Evolutionary conservation across 306 rosid species (phyloP).

Genomic region (Casuarina cunninghamiana): DNA sequence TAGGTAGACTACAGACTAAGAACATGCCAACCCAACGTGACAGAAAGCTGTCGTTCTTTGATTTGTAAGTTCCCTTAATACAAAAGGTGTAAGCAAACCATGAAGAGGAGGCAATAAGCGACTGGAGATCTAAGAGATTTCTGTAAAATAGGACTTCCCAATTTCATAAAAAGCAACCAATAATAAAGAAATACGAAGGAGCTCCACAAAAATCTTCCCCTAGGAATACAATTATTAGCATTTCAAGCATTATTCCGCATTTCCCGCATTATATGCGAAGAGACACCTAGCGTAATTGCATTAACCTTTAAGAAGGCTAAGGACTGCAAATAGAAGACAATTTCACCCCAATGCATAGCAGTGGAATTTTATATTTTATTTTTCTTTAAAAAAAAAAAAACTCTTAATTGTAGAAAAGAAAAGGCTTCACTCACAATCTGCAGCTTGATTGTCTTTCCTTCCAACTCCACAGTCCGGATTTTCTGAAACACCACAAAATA

Average conservation of each 20-base stretch:
- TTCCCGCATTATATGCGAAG: not conserved
- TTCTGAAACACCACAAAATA: slow-evolving; percentile 50
- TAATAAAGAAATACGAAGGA: no score
- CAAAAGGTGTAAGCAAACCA: not conserved
- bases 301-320: not conserved
- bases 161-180: not conserved
- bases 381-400: not conserved
- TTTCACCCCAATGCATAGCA: not conserved
- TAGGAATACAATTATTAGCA: not conserved
- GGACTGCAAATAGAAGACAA: not conserved
- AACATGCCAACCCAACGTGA: not conserved
- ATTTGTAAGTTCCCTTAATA: not conserved
- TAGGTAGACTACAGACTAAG: not conserved
- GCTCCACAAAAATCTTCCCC: not conserved
- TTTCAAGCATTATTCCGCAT: not conserved
- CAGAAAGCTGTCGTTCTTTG: not conserved
- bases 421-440: slow-evolving; percentile 75
- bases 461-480: slow-evolving; percentile 86
- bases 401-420: not conserved
- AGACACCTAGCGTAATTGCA: not conserved
- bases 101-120: not conserved
- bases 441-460: slow-evolving; percentile 90
- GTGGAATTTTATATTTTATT: not conserved
- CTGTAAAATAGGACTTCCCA: not conserved
- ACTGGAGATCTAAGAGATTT: not conserved